Evolutionary conservation across 2,329 filamentous ascomycete species (phyloP), one percentile per base, ranked within the genome.

Genomic region (Penicillium sclerotigenum): DNA sequence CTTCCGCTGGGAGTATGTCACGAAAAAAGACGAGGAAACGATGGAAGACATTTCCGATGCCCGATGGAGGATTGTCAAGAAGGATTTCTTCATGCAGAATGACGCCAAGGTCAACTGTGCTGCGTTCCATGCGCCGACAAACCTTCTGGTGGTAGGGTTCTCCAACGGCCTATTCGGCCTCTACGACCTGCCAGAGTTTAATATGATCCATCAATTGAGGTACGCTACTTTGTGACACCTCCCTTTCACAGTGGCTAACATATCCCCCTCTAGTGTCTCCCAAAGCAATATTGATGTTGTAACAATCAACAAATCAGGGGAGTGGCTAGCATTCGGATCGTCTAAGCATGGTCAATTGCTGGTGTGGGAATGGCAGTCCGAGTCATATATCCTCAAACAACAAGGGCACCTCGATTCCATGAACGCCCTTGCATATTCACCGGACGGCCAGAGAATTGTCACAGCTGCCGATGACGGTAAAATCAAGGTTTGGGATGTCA

Each of bases 351-450:
- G 95, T 0, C 94, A 99, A 71, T 80, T 99, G n/a, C 79, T 99
- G 4, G 94, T 99, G 4, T 99, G 94, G 94, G 94, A 99, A 73
- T 99, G 95, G 92, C 93, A 97, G 71, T 99, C 94, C 0, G 95
- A 99, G 74, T 97, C 93, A 6, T 99, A 99, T 73, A 95, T 99
- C 56, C 80, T 99, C 46, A 99, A 99, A 76, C 94, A 99, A 70
- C 94, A 97, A 74, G 94, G 93, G 0, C 94, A 99, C 75, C 92
- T 96, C 62, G 94, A 99, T 72, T 89, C 91, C 2, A 92, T 97
- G 84, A 97, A 97, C 73, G 84, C 91, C 0, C 80, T 99, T 4
- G 88, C 89, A 9, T 99, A 97, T 75, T 93, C 94, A 5, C 92
- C 94, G 0, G 93, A 97, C 68, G 93, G 94, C 5, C 90, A 96